A percentile compares a stretch with the other conserved stretches of the same genome.
Evolutionary conservation across 108 stramenopile genomes (phyloP).

Genomic region (Ochromonas danica): DNA sequence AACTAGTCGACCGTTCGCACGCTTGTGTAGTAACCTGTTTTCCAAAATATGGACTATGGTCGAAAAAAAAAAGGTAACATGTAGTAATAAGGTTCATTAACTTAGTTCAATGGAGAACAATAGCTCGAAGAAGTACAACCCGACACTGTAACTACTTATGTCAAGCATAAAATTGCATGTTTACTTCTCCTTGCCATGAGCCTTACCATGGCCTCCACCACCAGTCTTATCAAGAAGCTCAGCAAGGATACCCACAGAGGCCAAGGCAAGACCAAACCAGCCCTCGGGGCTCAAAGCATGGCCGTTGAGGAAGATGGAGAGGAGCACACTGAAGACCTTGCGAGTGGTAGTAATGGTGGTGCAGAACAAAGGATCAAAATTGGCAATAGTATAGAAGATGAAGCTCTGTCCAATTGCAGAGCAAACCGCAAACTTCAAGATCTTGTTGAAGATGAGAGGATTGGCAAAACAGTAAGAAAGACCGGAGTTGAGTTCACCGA

Average conservation of each 20-base stretch:
- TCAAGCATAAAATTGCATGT: too few species aligned
- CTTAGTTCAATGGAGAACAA: too few species aligned
- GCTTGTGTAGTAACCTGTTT: too few species aligned
- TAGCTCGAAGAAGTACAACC: too few species aligned
- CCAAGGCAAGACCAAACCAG: constrained; percentile 72
- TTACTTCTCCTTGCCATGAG: background rate
- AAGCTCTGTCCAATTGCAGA: constrained; percentile 95
- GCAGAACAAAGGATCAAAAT: constrained; percentile 88
- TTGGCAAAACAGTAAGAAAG: constrained; percentile 62
- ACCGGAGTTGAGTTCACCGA: constrained; percentile 66
- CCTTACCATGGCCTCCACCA: background rate
- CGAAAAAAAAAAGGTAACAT: too few species aligned
- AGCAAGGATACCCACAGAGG: constrained; percentile 75
- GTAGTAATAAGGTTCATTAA: too few species aligned
- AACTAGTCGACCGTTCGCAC: too few species aligned
- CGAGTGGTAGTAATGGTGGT: constrained; percentile 97
- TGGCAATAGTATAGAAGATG: constrained; percentile 97
- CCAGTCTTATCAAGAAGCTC: constrained; percentile 63
- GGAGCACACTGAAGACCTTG: constrained; percentile 92
- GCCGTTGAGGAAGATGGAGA: constrained; percentile 81
- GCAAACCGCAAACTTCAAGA: constrained; percentile 82
- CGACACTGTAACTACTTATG: too few species aligned
- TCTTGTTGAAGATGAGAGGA: constrained; percentile 74
- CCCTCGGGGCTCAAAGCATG: constrained; percentile 71
- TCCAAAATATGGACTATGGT: too few species aligned